Conservation (phyloP, 768 basidiomycete genomes). For the Mycena olivaceomarginata region DNA sequence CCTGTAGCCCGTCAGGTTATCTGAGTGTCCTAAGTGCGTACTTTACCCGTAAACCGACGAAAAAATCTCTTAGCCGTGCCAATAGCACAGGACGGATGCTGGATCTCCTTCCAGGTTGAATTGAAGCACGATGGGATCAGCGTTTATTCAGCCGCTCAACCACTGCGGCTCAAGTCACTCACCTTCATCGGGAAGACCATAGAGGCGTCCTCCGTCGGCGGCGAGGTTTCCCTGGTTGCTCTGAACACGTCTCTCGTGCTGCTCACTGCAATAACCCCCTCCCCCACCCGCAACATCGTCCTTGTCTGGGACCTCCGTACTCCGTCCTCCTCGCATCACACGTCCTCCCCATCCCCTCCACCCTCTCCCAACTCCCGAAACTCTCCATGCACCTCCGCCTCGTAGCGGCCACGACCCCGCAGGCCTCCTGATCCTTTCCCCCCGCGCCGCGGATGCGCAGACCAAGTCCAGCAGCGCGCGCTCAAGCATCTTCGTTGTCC, state of each 20-base stretch:
- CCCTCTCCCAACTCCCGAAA: constrained; percentile 55
- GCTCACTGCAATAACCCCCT: constrained; percentile 64
- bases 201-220: constrained; percentile 1
- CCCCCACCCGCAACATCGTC: constrained; percentile 65
- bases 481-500: constrained; percentile 77
- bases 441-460: constrained; percentile 49
- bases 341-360: constrained; percentile 68
- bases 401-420: constrained; percentile 60
- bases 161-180: constrained; percentile 53
- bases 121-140: constrained; percentile 48
- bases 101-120: constrained; percentile 57
- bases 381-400: constrained; percentile 55
- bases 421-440: constrained; percentile 73
- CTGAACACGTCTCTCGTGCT: constrained; percentile 76
- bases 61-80: background rate
- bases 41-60: background rate
- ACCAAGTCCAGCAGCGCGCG: constrained; percentile 55
- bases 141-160: constrained; percentile 47
- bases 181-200: constrained; percentile 33
- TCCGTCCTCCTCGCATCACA: constrained; percentile 77
- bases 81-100: constrained; percentile 37
- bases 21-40: constrained; percentile 71
- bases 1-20: constrained; percentile 69
- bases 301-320: constrained; percentile 82
- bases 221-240: constrained; percentile 63